Base-by-base conservation (phyloP, 169 alveolate genomes). In the Perkinsus olseni region DNA sequence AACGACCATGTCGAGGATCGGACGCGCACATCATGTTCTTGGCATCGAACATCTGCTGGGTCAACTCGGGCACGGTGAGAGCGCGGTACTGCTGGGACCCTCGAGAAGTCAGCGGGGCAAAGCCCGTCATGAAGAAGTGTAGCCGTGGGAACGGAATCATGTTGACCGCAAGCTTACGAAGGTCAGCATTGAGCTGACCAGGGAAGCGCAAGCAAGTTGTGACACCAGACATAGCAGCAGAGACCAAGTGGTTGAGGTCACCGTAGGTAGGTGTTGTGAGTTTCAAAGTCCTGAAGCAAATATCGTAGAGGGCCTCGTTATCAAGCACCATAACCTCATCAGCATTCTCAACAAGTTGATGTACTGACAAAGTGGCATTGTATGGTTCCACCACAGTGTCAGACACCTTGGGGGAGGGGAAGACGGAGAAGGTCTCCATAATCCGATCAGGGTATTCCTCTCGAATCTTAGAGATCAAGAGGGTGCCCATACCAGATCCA, bases 1-100 rank as follows among this genome's bases (percentile, higher is more conserved):
- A 99, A 95, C 99, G 97, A 82, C 99, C 99, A 95, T 98, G 99
- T 96, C 99, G 97, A 93, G 99, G 99, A 96, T 99, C 99, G 74
- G 99, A 97, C 39, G 99, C 99, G 97, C 99, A 99, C 99, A 99
- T 99, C 99, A 99, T 98, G 97, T 99, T 99, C 97, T 98, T 96
- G 93, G 99, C 99, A 95, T 98, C 99, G 97, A 99, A 98, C 99
- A 99, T 98, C 96, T 99, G 99, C 97, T 99, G 99, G 74, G 99
- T 99, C 91, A 99, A 98, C 95, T 99, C 99, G 39, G 99, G 99
- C 39, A 99, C 99, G 74, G 99, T 98, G 82, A 98, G 97, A 38
- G 99, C 99, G 93, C 99, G 97, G 98, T 98, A 99, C 96, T 98
- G 99, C 97, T 99, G 99, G 92, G 99, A 97, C 92, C 99, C 99